Evolutionary conservation across 163 green algal species (phyloP), one percentile per base, ranked within the genome.

Genomic region (Prototheca wickerhamii): DNA sequence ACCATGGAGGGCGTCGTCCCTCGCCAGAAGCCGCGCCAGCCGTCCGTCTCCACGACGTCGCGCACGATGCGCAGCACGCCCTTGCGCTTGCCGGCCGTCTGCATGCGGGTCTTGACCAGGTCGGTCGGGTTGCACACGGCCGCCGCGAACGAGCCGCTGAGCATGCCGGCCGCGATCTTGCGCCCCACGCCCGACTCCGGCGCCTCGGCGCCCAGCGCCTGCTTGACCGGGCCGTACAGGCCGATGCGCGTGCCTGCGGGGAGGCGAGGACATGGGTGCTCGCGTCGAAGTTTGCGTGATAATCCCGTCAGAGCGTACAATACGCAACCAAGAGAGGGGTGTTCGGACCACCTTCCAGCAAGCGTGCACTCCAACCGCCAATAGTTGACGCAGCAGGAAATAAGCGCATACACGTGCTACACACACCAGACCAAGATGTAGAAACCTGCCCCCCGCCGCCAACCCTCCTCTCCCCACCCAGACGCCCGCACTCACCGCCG

Each of bases 111-210:
- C 65, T 93, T 95, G 4, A 94, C 58, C 2, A 95, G 82, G 70
- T 95, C 88, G 43, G 89, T 93, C 57, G 88, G 88, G 60, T 87
- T 92, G 17, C 78, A 84, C n/a, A 89, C 70, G 3, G 73, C 80
- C 18, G 87, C 85, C 4, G 88, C 88, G 26, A 91, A 23, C 33
- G 71, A 77, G 43, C 88, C 88, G 34, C 66, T 84, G 2, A 81
- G n/a, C 69, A 76, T 82, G n/a, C 88, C 88, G 1, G 83, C 76
- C 33, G 82, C 65, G 26, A 94, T 69, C 62, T 94, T 94, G 57
- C 61, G 63, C 31, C 58, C 32, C 4, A 90, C 33, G 2, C 59
- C 70, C 29, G 68, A 61, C 25, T 70, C 56, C n/a, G 64, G 34
- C 26, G 55, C 49, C 29, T 72, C 64, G 4, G 69, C 63, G 0